A percentile compares a stretch with the other conserved stretches of the same genome.
phyloP scores from a whole-genome alignment of 148 eudicot species.

The Persicaria maculosa region DNA sequence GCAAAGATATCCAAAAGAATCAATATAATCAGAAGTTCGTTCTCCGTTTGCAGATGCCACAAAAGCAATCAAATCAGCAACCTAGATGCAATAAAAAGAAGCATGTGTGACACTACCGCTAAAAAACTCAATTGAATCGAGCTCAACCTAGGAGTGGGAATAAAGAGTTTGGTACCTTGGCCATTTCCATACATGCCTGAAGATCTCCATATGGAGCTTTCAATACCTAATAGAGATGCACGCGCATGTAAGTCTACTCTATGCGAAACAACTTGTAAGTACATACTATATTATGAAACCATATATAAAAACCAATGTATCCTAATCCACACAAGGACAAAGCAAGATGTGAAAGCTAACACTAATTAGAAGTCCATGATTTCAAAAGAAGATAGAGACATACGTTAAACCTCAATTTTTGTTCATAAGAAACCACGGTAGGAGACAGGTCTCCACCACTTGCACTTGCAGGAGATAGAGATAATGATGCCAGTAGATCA shows the following conservation, averaged over 20 bases:
- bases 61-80: conserved; percentile 92
- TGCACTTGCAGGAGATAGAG: conserved; percentile 15
- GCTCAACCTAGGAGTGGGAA: too few relatives aligned
- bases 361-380: background rate
- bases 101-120: too few relatives aligned
- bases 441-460: conserved; percentile 34
- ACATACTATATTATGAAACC: background rate
- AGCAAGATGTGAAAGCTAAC: background rate
- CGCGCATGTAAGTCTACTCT: background rate
- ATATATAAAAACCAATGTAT: background rate
- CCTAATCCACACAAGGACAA: background rate
- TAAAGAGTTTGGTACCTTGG: conserved; percentile 45
- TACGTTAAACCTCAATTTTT: conserved; percentile 81
- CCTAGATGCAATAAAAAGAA: conserved; percentile 28
- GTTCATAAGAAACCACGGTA: conserved; percentile 60
- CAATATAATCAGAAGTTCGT: conserved; percentile 46
- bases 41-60: conserved; percentile 70
- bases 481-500: conserved; percentile 46
- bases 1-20: conserved; percentile 86
- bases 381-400: conserved; percentile 10
- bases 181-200: conserved; percentile 88
- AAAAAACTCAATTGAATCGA: too few relatives aligned
- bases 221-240: conserved; percentile 40
- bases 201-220: conserved; percentile 93
- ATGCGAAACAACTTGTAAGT: background rate